Percentiles rank a stretch among this genome's conserved stretches.
These are phyloP conservation scores for Pestalotiopsis sp. DNA, from an alignment of 2,329 filamentous ascomycete genomes.

Conservation along the genomic window DNA sequence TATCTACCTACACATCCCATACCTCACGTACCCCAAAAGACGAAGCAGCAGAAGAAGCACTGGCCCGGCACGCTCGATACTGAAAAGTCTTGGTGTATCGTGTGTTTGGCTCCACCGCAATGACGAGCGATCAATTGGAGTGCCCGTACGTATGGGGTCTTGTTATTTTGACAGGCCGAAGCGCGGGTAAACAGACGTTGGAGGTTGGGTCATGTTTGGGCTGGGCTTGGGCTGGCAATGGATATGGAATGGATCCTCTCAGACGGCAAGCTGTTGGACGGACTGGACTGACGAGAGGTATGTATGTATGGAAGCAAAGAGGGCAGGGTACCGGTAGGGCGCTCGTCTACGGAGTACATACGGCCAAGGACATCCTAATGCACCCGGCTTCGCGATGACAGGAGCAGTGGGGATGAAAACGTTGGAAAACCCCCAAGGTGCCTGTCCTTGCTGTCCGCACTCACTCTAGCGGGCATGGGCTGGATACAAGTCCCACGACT, in stretches of 20 bases:
- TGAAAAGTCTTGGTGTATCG: background rate
- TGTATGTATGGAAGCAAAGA: background rate
- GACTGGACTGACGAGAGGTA: background rate
- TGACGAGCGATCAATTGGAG: constrained; percentile 30
- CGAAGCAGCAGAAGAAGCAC: background rate
- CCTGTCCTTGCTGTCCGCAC: constrained; percentile 1
- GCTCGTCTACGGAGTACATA: background rate
- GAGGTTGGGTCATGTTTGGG: background rate
- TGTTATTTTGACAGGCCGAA: constrained; percentile 14
- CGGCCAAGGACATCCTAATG: background rate
- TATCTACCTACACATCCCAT: background rate
- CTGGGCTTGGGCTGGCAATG: background rate
- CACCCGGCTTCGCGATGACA: constrained; percentile 10
- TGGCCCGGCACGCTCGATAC: background rate
- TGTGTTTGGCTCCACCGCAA: constrained; percentile 19
- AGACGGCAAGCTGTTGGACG: background rate
- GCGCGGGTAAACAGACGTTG: constrained; percentile 13
- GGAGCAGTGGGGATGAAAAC: constrained; percentile 17
- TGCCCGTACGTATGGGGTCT: background rate
- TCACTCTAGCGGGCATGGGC: constrained; percentile 1
- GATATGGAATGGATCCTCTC: constrained; percentile 4
- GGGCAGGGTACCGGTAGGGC: background rate
- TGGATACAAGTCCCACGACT: constrained; percentile 14
- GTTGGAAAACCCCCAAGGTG: constrained; percentile 2
- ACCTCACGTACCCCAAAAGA: background rate